phyloP scores from a whole-genome alignment of 257 asterid species.

The Verbascum thapsus region DNA sequence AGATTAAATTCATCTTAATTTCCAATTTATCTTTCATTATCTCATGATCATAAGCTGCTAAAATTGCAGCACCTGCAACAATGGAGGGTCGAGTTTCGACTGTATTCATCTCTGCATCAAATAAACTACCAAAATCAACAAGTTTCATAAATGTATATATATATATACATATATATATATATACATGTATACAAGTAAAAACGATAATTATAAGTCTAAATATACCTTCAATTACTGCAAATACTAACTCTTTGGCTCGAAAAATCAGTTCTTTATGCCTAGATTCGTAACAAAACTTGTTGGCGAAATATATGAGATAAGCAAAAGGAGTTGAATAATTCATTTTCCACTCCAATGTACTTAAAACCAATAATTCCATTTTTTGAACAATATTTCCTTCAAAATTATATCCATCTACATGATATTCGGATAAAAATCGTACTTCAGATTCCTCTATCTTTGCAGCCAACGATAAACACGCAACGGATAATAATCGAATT shows the following conservation, averaged over 20 bases:
- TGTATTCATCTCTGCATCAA: slow-evolving; percentile 42
- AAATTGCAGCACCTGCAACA: slow-evolving; percentile 54
- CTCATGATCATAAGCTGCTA: slow-evolving; percentile 47
- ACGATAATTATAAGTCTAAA: background rate
- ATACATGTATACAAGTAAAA: slow-evolving; percentile 5
- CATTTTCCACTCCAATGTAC: slow-evolving; percentile 57
- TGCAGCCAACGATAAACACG: slow-evolving; percentile 64
- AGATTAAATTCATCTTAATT: slow-evolving; percentile 36
- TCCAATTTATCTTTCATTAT: slow-evolving; percentile 35
- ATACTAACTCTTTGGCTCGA: slow-evolving; percentile 40
- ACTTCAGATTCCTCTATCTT: slow-evolving; percentile 57
- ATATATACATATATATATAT: too few species aligned
- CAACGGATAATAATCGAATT: slow-evolving; percentile 47
- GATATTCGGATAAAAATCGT: slow-evolving; percentile 47
- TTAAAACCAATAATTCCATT: slow-evolving; percentile 51
- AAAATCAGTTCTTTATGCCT: slow-evolving; percentile 25
- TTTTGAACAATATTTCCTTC: slow-evolving; percentile 37
- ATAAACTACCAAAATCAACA: background rate
- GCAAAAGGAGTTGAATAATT: slow-evolving; percentile 46
- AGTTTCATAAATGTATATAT: slow-evolving; percentile 5
- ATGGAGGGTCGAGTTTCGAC: slow-evolving; percentile 46
- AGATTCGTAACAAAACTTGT: slow-evolving; percentile 35
- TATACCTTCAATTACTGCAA: slow-evolving; percentile 43
- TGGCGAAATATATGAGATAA: slow-evolving; percentile 45
- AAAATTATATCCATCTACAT: slow-evolving; percentile 40